Percentiles rank a stretch among this genome's conserved stretches.
Evolutionary conservation across 2,329 filamentous ascomycete genomes (phyloP).

Genomic region (Myriosclerotinia scirpicola): DNA sequence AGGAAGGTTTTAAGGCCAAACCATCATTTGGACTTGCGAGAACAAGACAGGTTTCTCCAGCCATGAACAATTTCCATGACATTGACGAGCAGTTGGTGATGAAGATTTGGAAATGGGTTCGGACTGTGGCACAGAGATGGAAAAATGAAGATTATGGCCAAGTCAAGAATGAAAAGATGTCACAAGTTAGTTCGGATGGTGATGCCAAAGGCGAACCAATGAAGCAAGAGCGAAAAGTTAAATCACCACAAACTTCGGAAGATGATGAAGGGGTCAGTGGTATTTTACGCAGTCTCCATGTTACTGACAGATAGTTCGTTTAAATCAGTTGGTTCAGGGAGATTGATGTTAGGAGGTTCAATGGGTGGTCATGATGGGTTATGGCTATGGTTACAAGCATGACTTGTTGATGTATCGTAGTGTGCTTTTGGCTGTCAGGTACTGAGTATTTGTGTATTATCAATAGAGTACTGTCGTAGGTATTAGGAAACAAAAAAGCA

Average conservation of each 20-base stretch:
- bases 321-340: neutral
- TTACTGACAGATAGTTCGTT: neutral
- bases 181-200: neutral
- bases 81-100: neutral
- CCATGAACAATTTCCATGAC: neutral
- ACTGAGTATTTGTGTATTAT: neutral
- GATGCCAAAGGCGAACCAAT: too few species aligned
- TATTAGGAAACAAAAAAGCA: neutral
- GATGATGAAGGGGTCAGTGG: neutral
- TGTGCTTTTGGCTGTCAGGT: neutral
- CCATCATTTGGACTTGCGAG: neutral
- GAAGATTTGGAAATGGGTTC: slow-evolving; percentile 6
- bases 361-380: neutral
- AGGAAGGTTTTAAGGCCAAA: neutral
- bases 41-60: slow-evolving; percentile 7
- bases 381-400: neutral
- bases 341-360: neutral
- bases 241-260: neutral
- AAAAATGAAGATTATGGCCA: neutral
- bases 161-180: neutral
- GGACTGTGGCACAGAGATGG: slow-evolving; percentile 1
- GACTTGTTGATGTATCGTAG: neutral
- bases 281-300: neutral
- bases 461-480: neutral
- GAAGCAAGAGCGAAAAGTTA: neutral